phyloP scores from a whole-genome alignment of 2,329 filamentous ascomycete genomes.

The Sarocladium oryzae region DNA sequence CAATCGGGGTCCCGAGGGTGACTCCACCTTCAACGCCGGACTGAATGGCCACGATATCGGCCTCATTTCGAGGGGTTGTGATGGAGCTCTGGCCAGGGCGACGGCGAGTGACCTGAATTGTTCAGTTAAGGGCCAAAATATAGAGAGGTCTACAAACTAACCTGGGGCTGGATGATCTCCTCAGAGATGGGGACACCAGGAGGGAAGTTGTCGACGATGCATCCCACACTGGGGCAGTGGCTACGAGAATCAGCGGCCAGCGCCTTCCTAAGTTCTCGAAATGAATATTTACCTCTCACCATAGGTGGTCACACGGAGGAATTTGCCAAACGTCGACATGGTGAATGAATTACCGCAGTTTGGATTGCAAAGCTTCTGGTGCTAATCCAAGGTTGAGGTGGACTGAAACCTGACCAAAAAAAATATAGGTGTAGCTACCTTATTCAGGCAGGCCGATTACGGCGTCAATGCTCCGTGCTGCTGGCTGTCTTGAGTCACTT shows the following conservation, averaged over 20 bases:
- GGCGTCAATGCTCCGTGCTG: not conserved
- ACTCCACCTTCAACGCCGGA: slow-evolving; percentile 86
- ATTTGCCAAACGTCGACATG: slow-evolving; percentile 8
- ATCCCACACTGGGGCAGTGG: slow-evolving; percentile 69
- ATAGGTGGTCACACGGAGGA: slow-evolving; percentile 2
- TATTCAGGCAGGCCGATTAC: not conserved
- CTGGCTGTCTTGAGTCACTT: slow-evolving; percentile 1
- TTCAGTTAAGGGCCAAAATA: not conserved
- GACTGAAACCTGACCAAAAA: not conserved
- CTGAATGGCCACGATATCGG: slow-evolving; percentile 86
- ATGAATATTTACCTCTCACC: not conserved
- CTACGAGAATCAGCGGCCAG: slow-evolving; percentile 65
- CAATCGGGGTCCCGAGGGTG: slow-evolving; percentile 87
- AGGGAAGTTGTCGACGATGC: slow-evolving; percentile 89
- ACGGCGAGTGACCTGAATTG: slow-evolving; percentile 56
- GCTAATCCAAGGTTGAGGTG: not conserved
- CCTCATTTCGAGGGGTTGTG: slow-evolving; percentile 88
- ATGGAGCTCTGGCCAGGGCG: slow-evolving; percentile 84
- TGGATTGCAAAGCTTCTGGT: not conserved
- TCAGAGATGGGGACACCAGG: slow-evolving; percentile 83
- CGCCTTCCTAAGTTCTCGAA: not conserved
- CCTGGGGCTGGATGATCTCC: slow-evolving; percentile 86
- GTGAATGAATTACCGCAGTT: not conserved
- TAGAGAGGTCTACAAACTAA: slow-evolving; percentile 28
- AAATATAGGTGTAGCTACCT: not conserved